These are phyloP conservation scores for Dictyostelium capitatum DNA, from an alignment of 78 protist species.

Conservation along the genomic window DNA sequence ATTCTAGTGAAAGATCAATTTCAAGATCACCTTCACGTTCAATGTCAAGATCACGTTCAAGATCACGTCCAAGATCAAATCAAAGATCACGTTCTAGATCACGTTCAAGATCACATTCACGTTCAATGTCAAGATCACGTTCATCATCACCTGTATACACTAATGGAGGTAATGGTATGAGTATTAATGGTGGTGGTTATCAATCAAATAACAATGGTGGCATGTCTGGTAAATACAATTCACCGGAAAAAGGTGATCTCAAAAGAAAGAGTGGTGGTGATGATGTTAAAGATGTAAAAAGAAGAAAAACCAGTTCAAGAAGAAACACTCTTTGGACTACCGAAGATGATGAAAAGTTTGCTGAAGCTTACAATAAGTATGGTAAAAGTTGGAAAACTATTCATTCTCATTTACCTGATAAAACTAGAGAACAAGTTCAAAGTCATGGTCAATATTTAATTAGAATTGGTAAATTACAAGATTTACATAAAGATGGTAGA, in stretches of 20 bases:
- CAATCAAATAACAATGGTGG: not conserved
- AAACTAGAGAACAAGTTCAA: constrained; percentile 81
- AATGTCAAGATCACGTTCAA: constrained; percentile 2
- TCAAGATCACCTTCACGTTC: constrained; percentile 47
- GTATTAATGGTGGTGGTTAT: not conserved
- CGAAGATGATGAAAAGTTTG: constrained; percentile 75
- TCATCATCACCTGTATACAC: constrained; percentile 28
- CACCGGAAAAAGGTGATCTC: not conserved
- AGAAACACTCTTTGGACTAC: constrained; percentile 72
- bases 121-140: constrained; percentile 20
- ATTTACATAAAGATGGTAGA: constrained; percentile 77
- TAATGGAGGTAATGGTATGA: not conserved
- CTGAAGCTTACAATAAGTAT: constrained; percentile 60
- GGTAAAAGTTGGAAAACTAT: constrained; percentile 83
- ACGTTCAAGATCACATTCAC: constrained; percentile 50
- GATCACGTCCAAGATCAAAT: constrained; percentile 33
- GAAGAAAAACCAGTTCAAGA: constrained; percentile 57
- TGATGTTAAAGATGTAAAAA: not conserved
- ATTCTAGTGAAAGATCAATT: constrained; percentile 19
- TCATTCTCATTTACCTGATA: constrained; percentile 70
- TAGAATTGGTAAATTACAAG: constrained; percentile 72
- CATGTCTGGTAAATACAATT: not conserved
- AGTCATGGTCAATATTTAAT: constrained; percentile 79
- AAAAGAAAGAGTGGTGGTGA: constrained; percentile 51
- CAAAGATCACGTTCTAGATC: constrained; percentile 56